Evolutionary conservation across 23 red algal genomes (phyloP).

Genomic region (Gracilaria caudata): DNA sequence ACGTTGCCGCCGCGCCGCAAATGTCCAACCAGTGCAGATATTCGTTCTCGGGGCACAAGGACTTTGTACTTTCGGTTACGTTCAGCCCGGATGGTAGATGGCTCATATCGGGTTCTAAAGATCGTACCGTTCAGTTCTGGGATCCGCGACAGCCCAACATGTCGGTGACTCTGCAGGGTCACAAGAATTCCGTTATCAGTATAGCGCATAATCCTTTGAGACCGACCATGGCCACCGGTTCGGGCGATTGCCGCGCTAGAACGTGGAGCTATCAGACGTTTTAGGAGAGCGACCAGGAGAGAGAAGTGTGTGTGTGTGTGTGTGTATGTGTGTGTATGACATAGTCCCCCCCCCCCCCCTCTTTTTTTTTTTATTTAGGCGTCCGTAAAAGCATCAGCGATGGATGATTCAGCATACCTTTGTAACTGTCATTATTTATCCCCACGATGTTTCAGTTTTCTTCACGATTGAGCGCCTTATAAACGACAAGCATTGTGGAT

Average conservation of each 20-base stretch:
- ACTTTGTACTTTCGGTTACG: constrained; percentile 91
- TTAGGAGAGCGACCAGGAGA: background rate
- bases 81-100: constrained; percentile 85
- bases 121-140: constrained; percentile 93
- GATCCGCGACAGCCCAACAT: constrained; percentile 81
- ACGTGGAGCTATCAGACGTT: constrained; percentile 69
- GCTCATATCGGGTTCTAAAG: constrained; percentile 89
- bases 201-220: constrained; percentile 78
- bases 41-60: constrained; percentile 85
- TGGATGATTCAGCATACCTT: too few relatives aligned
- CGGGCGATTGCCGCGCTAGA: constrained; percentile 78
- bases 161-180: constrained; percentile 79
- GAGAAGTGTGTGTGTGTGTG: too few relatives aligned
- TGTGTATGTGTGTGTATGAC: too few relatives aligned
- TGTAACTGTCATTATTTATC: too few relatives aligned
- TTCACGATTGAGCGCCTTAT: too few relatives aligned
- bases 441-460: too few relatives aligned
- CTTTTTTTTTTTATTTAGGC: background rate
- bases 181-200: constrained; percentile 94
- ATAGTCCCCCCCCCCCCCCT: too few relatives aligned
- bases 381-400: background rate
- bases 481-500: too few relatives aligned
- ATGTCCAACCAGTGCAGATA: constrained; percentile 53
- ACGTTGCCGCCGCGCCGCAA: constrained; percentile 60
- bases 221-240: constrained; percentile 80